Percentiles rank a stretch among this genome's conserved stretches.
Conservation (phyloP, 139 green algal species). For the Nannochloris sp. region DNA sequence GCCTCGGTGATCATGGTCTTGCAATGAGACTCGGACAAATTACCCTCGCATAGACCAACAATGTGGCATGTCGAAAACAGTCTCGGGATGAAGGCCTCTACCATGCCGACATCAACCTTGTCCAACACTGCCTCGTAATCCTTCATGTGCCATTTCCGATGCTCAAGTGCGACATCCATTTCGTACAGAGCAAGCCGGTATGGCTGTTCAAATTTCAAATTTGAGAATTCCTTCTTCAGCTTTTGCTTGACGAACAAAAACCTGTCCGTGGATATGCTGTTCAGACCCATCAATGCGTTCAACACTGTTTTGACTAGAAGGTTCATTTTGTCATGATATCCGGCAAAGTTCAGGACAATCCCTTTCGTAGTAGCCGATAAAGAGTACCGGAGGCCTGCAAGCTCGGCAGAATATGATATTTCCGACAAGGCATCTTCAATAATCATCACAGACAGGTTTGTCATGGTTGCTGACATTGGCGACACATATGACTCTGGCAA, state of each 20-base stretch:
- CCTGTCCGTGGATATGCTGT: conserved; percentile 41
- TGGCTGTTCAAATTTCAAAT: conserved; percentile 64
- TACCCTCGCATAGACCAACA: conserved; percentile 33
- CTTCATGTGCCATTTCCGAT: conserved; percentile 53
- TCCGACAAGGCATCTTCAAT: conserved; percentile 76
- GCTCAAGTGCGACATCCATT: conserved; percentile 32
- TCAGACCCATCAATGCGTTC: conserved; percentile 40
- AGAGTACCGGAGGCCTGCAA: conserved; percentile 65
- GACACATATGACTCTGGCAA: conserved; percentile 45
- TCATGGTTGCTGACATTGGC: conserved; percentile 55
- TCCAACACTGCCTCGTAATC: conserved; percentile 57
- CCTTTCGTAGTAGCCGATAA: conserved; percentile 18
- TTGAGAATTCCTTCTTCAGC: conserved; percentile 47
- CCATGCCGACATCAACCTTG: conserved; percentile 21
- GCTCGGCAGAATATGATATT: conserved; percentile 72
- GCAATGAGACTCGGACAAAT: conserved; percentile 15
- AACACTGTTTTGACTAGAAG: conserved; percentile 56
- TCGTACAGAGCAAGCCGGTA: conserved; percentile 77
- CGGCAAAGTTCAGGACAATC: conserved; percentile 33
- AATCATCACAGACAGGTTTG: conserved; percentile 61
- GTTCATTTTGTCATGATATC: conserved; percentile 79
- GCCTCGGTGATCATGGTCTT: background rate
- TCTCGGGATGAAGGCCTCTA: conserved; percentile 14
- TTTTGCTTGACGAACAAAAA: conserved; percentile 64
- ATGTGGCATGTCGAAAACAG: conserved; percentile 16